phyloP scores from a whole-genome alignment of 306 rosid genomes.

The Elaeagnus macrophylla region DNA sequence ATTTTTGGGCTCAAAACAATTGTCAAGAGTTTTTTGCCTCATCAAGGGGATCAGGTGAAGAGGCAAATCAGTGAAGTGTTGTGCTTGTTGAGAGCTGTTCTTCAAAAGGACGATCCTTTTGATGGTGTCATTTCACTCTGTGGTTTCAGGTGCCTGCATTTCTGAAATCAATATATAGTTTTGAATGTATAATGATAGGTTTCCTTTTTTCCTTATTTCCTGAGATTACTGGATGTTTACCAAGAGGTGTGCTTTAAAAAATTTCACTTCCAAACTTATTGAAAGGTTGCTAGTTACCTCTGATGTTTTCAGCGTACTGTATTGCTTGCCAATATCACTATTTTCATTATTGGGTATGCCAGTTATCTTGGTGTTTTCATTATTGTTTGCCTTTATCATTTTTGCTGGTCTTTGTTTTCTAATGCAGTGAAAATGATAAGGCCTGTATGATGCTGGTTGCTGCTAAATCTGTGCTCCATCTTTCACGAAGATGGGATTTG shows the following conservation, averaged over 20 bases:
- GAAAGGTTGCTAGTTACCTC: too few species aligned
- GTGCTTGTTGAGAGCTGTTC: conserved; percentile 40
- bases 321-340: too few species aligned
- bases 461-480: conserved; percentile 71
- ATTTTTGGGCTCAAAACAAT: conserved; percentile 78
- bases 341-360: background rate
- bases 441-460: conserved; percentile 65
- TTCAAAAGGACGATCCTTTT: conserved; percentile 35
- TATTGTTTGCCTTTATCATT: too few species aligned
- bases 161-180: background rate
- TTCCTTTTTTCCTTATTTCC: conserved; percentile 5
- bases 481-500: conserved; percentile 80
- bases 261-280: too few species aligned
- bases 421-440: conserved; percentile 45
- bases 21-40: conserved; percentile 68
- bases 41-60: conserved; percentile 32
- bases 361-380: too few species aligned
- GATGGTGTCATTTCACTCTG: conserved; percentile 33
- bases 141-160: conserved; percentile 18
- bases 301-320: too few species aligned
- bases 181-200: background rate
- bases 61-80: conserved; percentile 41
- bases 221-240: too few species aligned
- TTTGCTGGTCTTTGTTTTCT: conserved; percentile 17
- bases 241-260: too few species aligned